Conservation (phyloP, 1,139 yeast genomes). For the Candida albicans region DNA sequence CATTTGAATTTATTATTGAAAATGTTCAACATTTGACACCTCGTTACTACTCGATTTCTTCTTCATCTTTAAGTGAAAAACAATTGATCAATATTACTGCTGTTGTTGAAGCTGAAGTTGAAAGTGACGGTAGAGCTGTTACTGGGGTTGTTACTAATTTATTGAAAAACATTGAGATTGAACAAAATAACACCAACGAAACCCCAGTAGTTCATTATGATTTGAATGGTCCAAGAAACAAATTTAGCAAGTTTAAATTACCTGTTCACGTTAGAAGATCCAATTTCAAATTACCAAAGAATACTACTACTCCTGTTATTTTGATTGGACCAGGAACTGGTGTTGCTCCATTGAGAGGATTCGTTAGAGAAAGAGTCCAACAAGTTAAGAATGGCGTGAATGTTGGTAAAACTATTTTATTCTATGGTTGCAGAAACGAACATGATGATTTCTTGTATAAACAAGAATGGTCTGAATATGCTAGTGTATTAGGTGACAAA, state of each 20-base stretch:
- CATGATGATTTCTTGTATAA: constrained; percentile 77
- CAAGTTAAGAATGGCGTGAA: constrained; percentile 45
- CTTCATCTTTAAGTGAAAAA: constrained; percentile 80
- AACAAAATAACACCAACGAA: constrained; percentile 50
- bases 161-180: constrained; percentile 67
- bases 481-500: constrained; percentile 59
- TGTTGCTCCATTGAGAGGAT: constrained; percentile 96
- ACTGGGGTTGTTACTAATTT: constrained; percentile 93
- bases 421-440: constrained; percentile 82
- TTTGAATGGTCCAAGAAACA: constrained; percentile 77
- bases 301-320: constrained; percentile 79
- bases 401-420: constrained; percentile 73
- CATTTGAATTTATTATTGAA: constrained; percentile 84
- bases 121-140: constrained; percentile 42
- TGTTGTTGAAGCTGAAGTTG: constrained; percentile 76
- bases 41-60: constrained; percentile 94
- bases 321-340: constrained; percentile 99
- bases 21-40: constrained; percentile 82
- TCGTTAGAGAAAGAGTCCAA: constrained; percentile 74
- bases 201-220: constrained; percentile 62
- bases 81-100: constrained; percentile 81
- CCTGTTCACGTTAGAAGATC: constrained; percentile 96
- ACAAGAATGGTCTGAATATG: constrained; percentile 81
- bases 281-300: constrained; percentile 90
- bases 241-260: constrained; percentile 55